Conservation (phyloP, 2,329 filamentous ascomycete species). For the Fusarium sp. region DNA sequence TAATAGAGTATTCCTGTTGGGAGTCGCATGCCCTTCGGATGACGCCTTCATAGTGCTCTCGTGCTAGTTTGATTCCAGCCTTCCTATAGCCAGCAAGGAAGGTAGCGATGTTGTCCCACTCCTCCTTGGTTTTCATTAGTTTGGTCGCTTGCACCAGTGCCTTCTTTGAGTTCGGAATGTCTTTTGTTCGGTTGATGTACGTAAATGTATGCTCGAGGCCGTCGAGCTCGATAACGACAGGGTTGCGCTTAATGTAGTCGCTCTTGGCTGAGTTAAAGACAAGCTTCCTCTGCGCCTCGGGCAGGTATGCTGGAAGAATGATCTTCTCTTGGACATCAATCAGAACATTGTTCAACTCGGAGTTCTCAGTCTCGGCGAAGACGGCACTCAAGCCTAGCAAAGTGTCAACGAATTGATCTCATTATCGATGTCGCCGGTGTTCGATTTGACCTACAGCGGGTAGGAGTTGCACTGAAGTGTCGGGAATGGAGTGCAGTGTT, state of each 20-base stretch:
- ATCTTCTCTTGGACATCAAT: conserved; percentile 65
- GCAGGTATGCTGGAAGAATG: conserved; percentile 71
- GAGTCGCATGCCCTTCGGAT: conserved; percentile 54
- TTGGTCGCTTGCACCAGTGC: conserved; percentile 53
- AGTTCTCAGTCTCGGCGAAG: conserved; percentile 64
- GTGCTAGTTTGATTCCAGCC: conserved; percentile 53
- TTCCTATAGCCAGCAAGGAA: conserved; percentile 63
- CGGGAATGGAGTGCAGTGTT: conserved; percentile 19
- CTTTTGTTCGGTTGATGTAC: conserved; percentile 56
- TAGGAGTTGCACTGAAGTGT: conserved; percentile 48
- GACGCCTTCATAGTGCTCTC: conserved; percentile 53
- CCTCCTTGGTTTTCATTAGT: conserved; percentile 60
- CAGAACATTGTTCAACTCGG: conserved; percentile 65
- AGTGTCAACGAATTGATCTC: conserved; percentile 21
- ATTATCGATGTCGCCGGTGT: not conserved
- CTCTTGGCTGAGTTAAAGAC: conserved; percentile 61
- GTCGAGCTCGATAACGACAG: conserved; percentile 68
- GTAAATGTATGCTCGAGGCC: conserved; percentile 65
- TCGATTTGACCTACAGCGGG: conserved; percentile 42
- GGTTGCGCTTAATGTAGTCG: conserved; percentile 63
- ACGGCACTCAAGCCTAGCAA: conserved; percentile 51
- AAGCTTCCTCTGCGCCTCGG: conserved; percentile 62
- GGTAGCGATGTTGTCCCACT: conserved; percentile 64
- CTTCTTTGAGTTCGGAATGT: conserved; percentile 57
- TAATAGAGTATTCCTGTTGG: conserved; percentile 58